Base-by-base conservation (phyloP, 352 stramenopile genomes). In the Elongisporangium anandrum region DNA sequence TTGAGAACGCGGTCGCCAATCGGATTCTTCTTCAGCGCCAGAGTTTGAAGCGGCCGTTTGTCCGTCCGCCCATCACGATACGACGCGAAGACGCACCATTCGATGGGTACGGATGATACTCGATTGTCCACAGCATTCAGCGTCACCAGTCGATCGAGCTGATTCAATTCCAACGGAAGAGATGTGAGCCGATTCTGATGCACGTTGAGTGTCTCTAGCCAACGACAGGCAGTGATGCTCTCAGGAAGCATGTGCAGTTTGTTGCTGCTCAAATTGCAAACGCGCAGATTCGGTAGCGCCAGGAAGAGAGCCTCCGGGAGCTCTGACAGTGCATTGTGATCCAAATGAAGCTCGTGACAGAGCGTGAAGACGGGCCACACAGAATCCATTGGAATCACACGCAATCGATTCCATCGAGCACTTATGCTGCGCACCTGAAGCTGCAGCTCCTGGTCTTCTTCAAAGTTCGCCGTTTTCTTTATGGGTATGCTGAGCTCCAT, bases 61-160 rank as follows among this genome's bases (percentile, higher is more conserved):
- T 61, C 56, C 0, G 60, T 60, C 9, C 41, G 17, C 7, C 21
- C 5, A 10, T 64, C 52, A 0, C 10, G 21, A 51, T 85, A 59
- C 6, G 53, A 63, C 17, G 59, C 61, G 13, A 90, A 90, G 20
- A 16, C 54, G 51, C 74, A 72, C 77, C 78, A 90, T 19, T 77
- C 76, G 22, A 68, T 61, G 1, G 80, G 80, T 38, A 90, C 68
- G 0, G 54, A 61, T 3, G 52, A 64, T 6, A 90, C 34, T 19
- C 77, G 64, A 50, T 90, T 90, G 15, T 82, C 72, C 0, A 59
- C 70, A 10, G 73, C 64, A 50, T 85, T 85, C 9, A 90, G 49
- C 16, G 72, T 52, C 16, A 66, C 51, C 2, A 90, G 68, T n/a
- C 47, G 54, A 17, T 51, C 39, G 20, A 90, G 60, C 1, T 55